These are phyloP conservation scores for Vitis hybrid DNA, from an alignment of 177 flowering plant genomes.

Conservation along the genomic window DNA sequence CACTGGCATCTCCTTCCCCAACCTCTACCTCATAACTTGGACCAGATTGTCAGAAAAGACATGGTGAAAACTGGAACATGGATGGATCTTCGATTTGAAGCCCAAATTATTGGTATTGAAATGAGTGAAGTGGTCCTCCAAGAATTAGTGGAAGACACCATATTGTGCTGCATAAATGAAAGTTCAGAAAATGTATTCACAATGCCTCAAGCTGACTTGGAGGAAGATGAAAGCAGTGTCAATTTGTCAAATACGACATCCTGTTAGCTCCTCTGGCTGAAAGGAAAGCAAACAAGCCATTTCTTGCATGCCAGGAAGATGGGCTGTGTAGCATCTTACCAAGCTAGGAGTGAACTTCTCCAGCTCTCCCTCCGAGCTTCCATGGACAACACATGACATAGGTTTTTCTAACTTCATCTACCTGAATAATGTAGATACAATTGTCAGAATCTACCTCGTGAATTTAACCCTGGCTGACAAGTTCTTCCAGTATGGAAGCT, in stretches of 20 bases:
- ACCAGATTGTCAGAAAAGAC: conserved; percentile 67
- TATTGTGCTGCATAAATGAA: conserved; percentile 34
- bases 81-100: conserved; percentile 61
- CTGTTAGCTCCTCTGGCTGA: background rate
- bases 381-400: background rate
- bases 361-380: background rate
- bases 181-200: conserved; percentile 2
- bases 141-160: conserved; percentile 62
- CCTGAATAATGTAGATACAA: background rate
- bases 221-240: conserved; percentile 6
- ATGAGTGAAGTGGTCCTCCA: conserved; percentile 59
- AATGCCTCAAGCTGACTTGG: background rate
- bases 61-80: conserved; percentile 56
- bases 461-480: background rate
- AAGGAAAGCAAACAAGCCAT: conserved; percentile 4
- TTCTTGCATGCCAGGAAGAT: background rate
- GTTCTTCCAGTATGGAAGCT: background rate
- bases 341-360: background rate
- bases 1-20: conserved; percentile 45
- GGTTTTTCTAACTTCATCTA: background rate
- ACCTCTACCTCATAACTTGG: conserved; percentile 48
- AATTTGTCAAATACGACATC: conserved; percentile 4
- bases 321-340: background rate
- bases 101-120: conserved; percentile 46
- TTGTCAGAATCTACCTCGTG: background rate